These are phyloP conservation scores for Plectosphaerella sp. DNA, from an alignment of 2,329 filamentous ascomycete genomes.

Conservation along the genomic window DNA sequence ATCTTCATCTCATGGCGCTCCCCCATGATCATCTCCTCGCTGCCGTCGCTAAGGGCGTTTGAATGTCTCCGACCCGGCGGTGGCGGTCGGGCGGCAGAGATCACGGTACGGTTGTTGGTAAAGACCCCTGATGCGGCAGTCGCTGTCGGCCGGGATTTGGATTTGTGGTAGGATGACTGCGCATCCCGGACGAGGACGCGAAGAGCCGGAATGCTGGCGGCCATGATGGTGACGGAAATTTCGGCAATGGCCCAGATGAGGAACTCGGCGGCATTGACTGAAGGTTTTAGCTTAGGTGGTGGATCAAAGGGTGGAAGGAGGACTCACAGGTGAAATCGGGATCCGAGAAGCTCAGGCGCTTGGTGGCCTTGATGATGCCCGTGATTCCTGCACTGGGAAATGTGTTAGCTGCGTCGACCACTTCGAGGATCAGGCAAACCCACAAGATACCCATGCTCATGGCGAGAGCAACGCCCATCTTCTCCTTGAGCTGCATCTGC, in stretches of 20 bases:
- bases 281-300: conserved; percentile 6
- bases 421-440: conserved; percentile 3
- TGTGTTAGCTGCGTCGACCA: neutral
- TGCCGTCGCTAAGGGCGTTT: neutral
- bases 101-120: neutral
- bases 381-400: neutral
- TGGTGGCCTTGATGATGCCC: neutral
- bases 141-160: neutral
- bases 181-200: conserved; percentile 16
- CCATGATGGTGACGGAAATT: conserved; percentile 22
- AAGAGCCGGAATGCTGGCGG: conserved; percentile 26
- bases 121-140: neutral
- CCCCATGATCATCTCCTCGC: neutral
- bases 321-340: neutral
- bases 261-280: conserved; percentile 14
- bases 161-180: neutral
- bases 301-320: neutral
- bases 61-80: neutral
- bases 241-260: conserved; percentile 24
- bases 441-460: conserved; percentile 40
- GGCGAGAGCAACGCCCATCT: conserved; percentile 32
- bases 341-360: neutral
- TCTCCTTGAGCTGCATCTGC: conserved; percentile 33
- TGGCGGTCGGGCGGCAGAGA: neutral
- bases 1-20: neutral